Conservation (phyloP, 192 early-diverging fungal genomes). For the Rhizophagus prolifer region DNA sequence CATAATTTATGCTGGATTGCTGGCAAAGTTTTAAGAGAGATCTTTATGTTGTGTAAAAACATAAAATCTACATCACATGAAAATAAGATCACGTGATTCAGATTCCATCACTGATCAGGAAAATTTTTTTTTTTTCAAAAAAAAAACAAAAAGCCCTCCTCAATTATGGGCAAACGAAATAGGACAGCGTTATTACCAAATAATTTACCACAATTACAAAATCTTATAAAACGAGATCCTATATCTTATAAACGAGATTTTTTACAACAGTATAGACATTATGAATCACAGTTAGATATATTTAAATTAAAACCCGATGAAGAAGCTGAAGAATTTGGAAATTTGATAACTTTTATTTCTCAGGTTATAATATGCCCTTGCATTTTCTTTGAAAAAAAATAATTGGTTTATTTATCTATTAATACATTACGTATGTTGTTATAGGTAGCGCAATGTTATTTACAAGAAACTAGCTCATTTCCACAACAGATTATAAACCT, state of each 20-base stretch:
- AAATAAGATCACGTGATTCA: too few relatives aligned
- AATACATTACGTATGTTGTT: not conserved
- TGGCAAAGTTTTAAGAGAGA: too few relatives aligned
- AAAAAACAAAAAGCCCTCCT: not conserved
- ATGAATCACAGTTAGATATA: constrained; percentile 82
- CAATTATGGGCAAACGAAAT: constrained; percentile 63
- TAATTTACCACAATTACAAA: constrained; percentile 98
- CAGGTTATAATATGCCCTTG: constrained; percentile 46
- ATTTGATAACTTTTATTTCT: constrained; percentile 87
- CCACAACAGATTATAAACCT: constrained; percentile 83
- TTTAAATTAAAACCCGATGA: constrained; percentile 86
- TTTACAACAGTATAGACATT: constrained; percentile 89
- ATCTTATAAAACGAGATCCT: constrained; percentile 95
- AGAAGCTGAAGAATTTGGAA: constrained; percentile 78
- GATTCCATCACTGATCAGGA: too few relatives aligned
- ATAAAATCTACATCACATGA: too few relatives aligned
- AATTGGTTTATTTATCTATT: not conserved
- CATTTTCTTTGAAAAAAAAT: not conserved
- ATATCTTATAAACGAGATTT: constrained; percentile 94
- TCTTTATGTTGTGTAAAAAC: too few relatives aligned
- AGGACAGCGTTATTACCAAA: constrained; percentile 59
- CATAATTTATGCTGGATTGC: too few relatives aligned
- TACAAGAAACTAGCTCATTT: constrained; percentile 75
- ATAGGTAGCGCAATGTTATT: constrained; percentile 85
- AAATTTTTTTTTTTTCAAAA: not conserved